Base-by-base conservation (phyloP, 129 eudicot species). In the Arctium lappa region DNA sequence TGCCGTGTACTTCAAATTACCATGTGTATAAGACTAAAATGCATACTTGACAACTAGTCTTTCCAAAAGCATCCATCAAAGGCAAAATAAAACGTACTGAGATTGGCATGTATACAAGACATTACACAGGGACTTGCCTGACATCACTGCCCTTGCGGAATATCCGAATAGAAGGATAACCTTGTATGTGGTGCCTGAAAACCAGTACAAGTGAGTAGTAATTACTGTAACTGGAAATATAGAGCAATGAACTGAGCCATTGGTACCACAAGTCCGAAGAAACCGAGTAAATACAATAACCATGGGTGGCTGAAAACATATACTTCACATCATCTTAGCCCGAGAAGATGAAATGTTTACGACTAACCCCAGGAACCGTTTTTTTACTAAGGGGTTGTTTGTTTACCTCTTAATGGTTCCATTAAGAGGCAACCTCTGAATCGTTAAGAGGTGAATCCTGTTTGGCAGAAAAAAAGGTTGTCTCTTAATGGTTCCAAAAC, bases 171-270 rank as follows among this genome's bases (percentile, higher is more conserved):
- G 99, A 95, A 68, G 99, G 99, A 85, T 95, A 95, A 50, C 97
- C 99, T 86, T 95, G 99, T 87, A 95, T 89, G 90, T 95, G 98
- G 88, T 95, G 84, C 91, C 99, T 95, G 97, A 83, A 91, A 81
- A 31, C 75, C 75, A 75, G 62, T 22, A 38, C 78, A 66, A 85
- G 80, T 72, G 60, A 72, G 66, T 69, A 73, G 7, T 63, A 75
- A 36, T 46, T 50, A 69, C 37, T 42, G 39, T 44, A 46, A 76
- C 18, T 65, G 38, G 73, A 60, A 50, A 31, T 10, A 62, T 36
- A 73, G 31, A 62, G 37, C 77, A 70, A 46, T 22, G 27, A 83
- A 37, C 10, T 60, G 7, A 34, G 70, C 33, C 48, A 66, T 32
- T 69, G 39, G 85, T n/a, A 80, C 27, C 85, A 81, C 32, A 40